Percentiles rank a stretch among this genome's conserved stretches.
Evolutionary conservation across 75 land plant species (phyloP).

Genomic region (Ceratopteris richardii): DNA sequence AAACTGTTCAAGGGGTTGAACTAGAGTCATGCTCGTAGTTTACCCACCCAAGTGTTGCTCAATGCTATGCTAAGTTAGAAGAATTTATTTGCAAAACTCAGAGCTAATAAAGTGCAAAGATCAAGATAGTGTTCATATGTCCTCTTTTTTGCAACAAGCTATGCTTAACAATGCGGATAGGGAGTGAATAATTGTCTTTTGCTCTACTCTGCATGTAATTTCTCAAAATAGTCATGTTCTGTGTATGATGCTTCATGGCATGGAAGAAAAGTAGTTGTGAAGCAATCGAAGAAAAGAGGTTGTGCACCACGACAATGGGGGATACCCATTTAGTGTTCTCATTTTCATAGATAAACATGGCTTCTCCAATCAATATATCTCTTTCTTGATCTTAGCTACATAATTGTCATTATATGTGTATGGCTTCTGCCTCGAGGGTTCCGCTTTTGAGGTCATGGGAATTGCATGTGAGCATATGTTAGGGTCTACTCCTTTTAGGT

Average conservation of each 20-base stretch:
- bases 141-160: background rate
- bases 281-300: constrained; percentile 2
- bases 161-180: constrained; percentile 3
- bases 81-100: background rate
- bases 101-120: background rate
- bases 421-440: too few relatives aligned
- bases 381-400: too few relatives aligned
- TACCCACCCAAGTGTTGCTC: background rate
- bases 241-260: constrained; percentile 14
- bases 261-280: constrained; percentile 11
- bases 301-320: background rate
- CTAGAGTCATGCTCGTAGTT: background rate
- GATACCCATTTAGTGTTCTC: constrained; percentile 9
- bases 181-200: constrained; percentile 6
- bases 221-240: background rate
- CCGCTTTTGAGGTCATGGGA: too few relatives aligned
- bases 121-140: background rate
- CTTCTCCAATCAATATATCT: too few relatives aligned
- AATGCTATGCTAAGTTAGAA: constrained; percentile 3
- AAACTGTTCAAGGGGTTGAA: background rate
- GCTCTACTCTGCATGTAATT: background rate
- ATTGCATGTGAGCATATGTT: too few relatives aligned
- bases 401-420: too few relatives aligned
- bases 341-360: too few relatives aligned
- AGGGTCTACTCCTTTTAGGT: too few relatives aligned